These are phyloP conservation scores for Aspergillus diversus DNA, from an alignment of 495 filamentous ascomycete genomes.

Conservation along the genomic window DNA sequence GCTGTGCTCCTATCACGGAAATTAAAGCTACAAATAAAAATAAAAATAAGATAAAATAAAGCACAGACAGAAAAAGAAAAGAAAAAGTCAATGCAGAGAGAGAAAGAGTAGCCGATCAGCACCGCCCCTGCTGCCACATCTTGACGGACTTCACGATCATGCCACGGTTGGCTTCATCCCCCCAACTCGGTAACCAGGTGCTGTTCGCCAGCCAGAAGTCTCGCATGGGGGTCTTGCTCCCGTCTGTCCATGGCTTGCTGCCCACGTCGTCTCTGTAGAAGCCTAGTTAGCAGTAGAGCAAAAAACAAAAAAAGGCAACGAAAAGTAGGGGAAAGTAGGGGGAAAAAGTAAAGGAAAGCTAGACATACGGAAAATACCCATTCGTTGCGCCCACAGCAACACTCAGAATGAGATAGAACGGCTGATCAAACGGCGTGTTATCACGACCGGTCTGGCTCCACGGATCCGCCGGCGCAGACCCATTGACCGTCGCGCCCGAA, in stretches of 20 bases:
- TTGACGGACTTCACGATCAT: slow-evolving; percentile 9
- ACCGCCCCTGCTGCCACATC: slow-evolving; percentile 11
- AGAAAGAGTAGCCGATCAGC: background rate
- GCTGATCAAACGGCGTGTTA: slow-evolving; percentile 13
- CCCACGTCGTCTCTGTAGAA: slow-evolving; percentile 2
- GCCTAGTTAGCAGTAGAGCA: background rate
- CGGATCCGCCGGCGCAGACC: slow-evolving; percentile 1
- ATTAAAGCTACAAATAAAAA: background rate
- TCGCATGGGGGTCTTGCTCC: slow-evolving; percentile 5
- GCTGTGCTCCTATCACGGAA: background rate
- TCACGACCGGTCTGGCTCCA: slow-evolving; percentile 1
- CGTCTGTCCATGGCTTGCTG: slow-evolving; percentile 6
- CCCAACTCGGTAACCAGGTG: slow-evolving; percentile 7
- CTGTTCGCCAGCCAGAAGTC: slow-evolving; percentile 10
- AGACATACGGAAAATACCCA: slow-evolving; percentile 12
- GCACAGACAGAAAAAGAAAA: background rate
- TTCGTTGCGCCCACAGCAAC: slow-evolving; percentile 2
- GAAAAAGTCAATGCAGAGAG: background rate
- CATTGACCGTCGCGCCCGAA: background rate
- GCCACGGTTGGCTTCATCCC: slow-evolving; percentile 3
- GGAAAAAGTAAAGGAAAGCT: background rate
- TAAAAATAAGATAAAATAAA: background rate
- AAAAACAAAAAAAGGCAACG: background rate
- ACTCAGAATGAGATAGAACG: slow-evolving; percentile 8
- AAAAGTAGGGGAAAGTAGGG: background rate